Evolutionary conservation across 108 stramenopile genomes (phyloP), one percentile per base, ranked within the genome.

Genomic region (Cyclotella choctawhatcheeana): DNA sequence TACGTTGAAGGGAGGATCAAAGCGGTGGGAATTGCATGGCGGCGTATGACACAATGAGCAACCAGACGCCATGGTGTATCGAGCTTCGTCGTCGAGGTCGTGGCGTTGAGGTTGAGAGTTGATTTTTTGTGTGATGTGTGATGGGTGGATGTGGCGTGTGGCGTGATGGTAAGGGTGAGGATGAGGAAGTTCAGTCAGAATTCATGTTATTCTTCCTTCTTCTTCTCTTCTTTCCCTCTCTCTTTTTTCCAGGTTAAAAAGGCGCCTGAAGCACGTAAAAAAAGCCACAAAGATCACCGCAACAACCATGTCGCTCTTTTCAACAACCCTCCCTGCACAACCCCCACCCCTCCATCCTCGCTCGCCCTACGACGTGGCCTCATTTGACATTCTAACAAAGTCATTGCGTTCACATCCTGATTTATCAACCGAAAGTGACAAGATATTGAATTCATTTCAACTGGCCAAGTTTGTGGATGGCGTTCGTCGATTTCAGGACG

Each of bases 381-480:
- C 34, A 31, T 78, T 73, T 50, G 64, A 45, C 18, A 53, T 27
- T 2, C 63, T 78, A 27, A 54, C 65, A 18, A 33, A 64, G 14
- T 73, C 63, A 1, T 52, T 72, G 0, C 71, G 71, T 13, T 22
- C 55, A 26, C 76, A 25, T 20, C 77, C 77, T 21, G 77, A 78
- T 40, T 17, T 78, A 26, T n/a, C 64, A 3, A 48, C 24, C n/a
- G 77, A 78, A 64, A 45, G 64, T 20, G 77, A 78, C 20, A 78
- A 72, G 64, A 72, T 78, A 30, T 67, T 78, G 56, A 78, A 78
- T 40, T 61, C 63, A 14, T 60, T 65, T 22, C 65, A 66, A 55
- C 40, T 78, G 44, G 63, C 77, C 34, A 66, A 60, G 10, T 67
- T 78, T 26, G 64, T 73, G 20, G 77, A 78, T 54, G 77, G 77